phyloP scores from a whole-genome alignment of 192 early-diverging fungal species.

The Umbelopsis sp. region DNA sequence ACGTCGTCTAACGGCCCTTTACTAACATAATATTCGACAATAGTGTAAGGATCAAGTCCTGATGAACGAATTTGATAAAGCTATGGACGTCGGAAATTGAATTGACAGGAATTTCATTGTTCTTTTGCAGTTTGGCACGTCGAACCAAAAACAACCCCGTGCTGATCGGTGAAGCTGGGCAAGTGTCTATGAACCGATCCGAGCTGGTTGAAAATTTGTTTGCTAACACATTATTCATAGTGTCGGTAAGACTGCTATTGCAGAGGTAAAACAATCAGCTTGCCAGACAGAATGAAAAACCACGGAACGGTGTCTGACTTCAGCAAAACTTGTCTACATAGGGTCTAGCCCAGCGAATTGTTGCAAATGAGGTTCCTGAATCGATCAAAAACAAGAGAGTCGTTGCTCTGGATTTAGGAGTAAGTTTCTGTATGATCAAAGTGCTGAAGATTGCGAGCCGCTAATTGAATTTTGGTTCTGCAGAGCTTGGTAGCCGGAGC shows the following conservation, averaged over 20 bases:
- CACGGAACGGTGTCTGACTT: no score
- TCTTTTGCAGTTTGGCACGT: slow-evolving; percentile 50
- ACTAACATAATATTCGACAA: not conserved
- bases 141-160: slow-evolving; percentile 83
- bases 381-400: slow-evolving; percentile 75
- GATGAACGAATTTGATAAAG: not conserved
- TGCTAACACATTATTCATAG: not conserved
- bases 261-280: slow-evolving; percentile 45
- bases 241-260: slow-evolving; percentile 83
- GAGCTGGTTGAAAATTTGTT: not conserved
- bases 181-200: not conserved
- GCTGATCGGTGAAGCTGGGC: slow-evolving; percentile 78
- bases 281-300: no score
- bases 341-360: slow-evolving; percentile 76
- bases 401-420: slow-evolving; percentile 74
- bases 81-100: not conserved
- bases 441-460: no score
- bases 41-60: not conserved
- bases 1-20: not conserved
- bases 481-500: slow-evolving; percentile 68
- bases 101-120: slow-evolving; percentile 18
- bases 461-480: slow-evolving; percentile 23
- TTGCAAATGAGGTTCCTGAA: slow-evolving; percentile 77
- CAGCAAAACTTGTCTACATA: not conserved
- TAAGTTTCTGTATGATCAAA: no score